Conservation (phyloP, 2,329 filamentous ascomycete genomes). For the Arachnopeziza araneosa region DNA sequence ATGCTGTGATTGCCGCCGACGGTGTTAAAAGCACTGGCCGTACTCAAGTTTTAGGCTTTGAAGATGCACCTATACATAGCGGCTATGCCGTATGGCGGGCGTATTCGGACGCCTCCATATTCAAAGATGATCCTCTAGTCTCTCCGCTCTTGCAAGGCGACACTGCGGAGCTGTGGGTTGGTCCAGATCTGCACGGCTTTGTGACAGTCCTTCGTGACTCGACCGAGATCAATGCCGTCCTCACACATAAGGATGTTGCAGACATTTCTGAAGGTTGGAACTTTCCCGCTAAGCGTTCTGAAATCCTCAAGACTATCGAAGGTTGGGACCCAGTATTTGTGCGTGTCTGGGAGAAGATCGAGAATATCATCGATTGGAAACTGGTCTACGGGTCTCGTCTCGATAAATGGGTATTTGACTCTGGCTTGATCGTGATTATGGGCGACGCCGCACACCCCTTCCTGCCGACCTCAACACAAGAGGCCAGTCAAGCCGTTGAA, state of each 20-base stretch:
- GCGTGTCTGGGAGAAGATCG: not conserved
- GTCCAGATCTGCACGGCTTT: not conserved
- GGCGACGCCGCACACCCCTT: conserved; percentile 67
- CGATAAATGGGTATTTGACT: conserved; percentile 34
- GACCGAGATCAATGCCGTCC: not conserved
- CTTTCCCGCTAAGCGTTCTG: not conserved
- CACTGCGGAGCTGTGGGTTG: not conserved
- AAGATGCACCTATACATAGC: not conserved
- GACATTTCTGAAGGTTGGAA: not conserved
- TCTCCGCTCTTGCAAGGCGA: not conserved
- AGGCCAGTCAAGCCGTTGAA: conserved; percentile 1
- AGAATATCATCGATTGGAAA: not conserved
- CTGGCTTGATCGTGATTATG: conserved; percentile 42
- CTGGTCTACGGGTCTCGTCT: not conserved
- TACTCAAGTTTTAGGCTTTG: not conserved
- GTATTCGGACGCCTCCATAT: not conserved
- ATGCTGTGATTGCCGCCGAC: not conserved
- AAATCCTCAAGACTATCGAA: not conserved
- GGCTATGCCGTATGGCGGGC: not conserved
- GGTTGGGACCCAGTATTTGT: not conserved
- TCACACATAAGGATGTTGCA: not conserved
- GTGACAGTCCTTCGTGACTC: not conserved
- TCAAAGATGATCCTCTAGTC: not conserved
- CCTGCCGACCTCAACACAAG: conserved; percentile 36
- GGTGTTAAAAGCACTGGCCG: not conserved